These are phyloP conservation scores for Colletotrichum endophyticum DNA, from an alignment of 2,329 filamentous ascomycete genomes.

Conservation along the genomic window DNA sequence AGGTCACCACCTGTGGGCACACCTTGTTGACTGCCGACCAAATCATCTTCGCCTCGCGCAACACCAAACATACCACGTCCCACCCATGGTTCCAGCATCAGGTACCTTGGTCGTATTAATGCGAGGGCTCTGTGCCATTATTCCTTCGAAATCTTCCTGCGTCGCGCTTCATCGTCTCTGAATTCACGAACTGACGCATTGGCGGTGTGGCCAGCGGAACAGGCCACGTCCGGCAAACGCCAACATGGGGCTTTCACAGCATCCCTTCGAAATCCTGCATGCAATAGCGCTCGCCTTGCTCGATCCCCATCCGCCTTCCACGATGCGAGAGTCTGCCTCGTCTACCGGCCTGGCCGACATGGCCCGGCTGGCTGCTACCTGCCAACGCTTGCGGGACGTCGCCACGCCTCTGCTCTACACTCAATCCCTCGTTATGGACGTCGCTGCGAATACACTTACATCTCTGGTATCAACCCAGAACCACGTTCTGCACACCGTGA, in stretches of 20 bases:
- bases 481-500: background rate
- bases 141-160: background rate
- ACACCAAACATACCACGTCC: background rate
- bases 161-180: background rate
- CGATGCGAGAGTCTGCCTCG: background rate
- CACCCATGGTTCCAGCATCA: background rate
- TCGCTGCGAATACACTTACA: background rate
- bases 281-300: background rate
- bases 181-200: background rate
- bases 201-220: background rate
- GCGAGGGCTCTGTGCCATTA: background rate
- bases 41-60: background rate
- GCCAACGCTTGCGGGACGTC: no score
- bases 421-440: background rate
- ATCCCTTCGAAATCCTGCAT: background rate
- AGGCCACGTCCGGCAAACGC: background rate
- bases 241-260: background rate
- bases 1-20: no score
- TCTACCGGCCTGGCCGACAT: no score
- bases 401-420: no score
- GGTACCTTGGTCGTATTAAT: background rate
- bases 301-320: background rate
- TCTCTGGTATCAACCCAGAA: background rate
- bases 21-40: background rate
- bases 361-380: no score